Evolutionary conservation across 306 rosid species (phyloP), one percentile per base, ranked within the genome.

Genomic region (Potentilla sterilis): DNA sequence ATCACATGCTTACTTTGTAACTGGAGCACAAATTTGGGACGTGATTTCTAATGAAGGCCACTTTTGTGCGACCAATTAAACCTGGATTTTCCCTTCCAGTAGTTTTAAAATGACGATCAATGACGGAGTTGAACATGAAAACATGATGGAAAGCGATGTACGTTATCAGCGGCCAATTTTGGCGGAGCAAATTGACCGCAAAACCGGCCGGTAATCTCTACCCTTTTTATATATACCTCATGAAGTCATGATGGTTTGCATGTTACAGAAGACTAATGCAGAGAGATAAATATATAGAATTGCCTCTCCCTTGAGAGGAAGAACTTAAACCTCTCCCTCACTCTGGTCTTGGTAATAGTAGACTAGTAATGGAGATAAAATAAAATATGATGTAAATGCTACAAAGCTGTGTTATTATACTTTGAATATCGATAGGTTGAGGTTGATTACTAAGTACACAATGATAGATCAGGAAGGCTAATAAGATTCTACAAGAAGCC

Each of bases 171-270:
- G 75, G 63, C 16, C 35, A 6, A 34, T 37, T 34, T 70, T 19
- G 13, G 44, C 63, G 75, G 75, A 49, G 63, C 34, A 4, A 49
- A 70, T 49, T 49, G 75, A 34, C 63, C 62, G 75, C 75, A 70
- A 70, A 70, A 15, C 18, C 46, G 19, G 62, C 46, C 74, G 34
- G 62, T 35, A 70, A 70, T 51, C 9, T 57, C 12, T 5, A 52
- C 11, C 59, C 24, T 52, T 19, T 49, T 51, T 51, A 2, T 44
- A 51, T 18, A 51, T 51, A 9, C 57, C 2, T 51, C 22, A 49
- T 49, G 55, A 52, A 28, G 28, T 51, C 22, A 37, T 54, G 61
- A 54, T 18, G 1, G 2, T 28, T n/a, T 54, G 11, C 61, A 54
- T 54, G 61, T 54, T 54, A 54, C 61, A 54, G 61, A 54, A 54